Base-by-base conservation (phyloP, 106 monocot species). In the Dendrobium nobile region DNA sequence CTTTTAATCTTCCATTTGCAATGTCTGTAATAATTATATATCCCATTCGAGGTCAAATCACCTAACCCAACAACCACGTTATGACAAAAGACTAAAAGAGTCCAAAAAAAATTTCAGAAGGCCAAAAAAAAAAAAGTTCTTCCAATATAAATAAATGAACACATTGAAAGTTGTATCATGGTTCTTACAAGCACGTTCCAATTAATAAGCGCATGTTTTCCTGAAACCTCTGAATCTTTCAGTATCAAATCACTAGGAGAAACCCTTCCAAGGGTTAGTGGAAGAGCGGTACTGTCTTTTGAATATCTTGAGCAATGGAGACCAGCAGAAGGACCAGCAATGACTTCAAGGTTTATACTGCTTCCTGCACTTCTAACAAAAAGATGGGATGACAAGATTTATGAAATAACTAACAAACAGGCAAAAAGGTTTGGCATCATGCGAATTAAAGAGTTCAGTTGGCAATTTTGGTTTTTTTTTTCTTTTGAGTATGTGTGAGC, bases 181-280 rank as follows among this genome's bases (percentile, higher is more conserved):
- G 9, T 73, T 22, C 84, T 88, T 91, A 97, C 97, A 83, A 88
- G 84, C 15, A 75, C 78, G 68, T 97, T 97, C 92, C 92, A 97
- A 73, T 90, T 88, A 83, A 97, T 89, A 37, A 43, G 72, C 13
- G 97, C 97, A 92, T 97, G 97, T 77, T 88, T 97, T 80, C 94
- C 97, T 47, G 97, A 97, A 75, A 97, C 94, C 75, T 94, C 94
- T 27, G 94, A 88, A 67, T 97, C 97, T 74, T 97, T 92, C 41
- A 97, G 80, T 59, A 92, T 18, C 17, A 94, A 67, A 82, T 90
- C 85, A 81, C 90, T 92, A 41, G 97, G 90, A 75, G 94, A 73
- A 88, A 94, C 89, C 82, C 97, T 89, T 79, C 97, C 97, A 88
- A 97, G 79, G 41, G 88, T 92, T 20, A 97, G 54, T 24, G 92